A percentile compares a stretch with the other conserved stretches of the same genome.
phyloP scores from a whole-genome alignment of 1,284 basidiomycete genomes.

The Mycena citricolor region DNA sequence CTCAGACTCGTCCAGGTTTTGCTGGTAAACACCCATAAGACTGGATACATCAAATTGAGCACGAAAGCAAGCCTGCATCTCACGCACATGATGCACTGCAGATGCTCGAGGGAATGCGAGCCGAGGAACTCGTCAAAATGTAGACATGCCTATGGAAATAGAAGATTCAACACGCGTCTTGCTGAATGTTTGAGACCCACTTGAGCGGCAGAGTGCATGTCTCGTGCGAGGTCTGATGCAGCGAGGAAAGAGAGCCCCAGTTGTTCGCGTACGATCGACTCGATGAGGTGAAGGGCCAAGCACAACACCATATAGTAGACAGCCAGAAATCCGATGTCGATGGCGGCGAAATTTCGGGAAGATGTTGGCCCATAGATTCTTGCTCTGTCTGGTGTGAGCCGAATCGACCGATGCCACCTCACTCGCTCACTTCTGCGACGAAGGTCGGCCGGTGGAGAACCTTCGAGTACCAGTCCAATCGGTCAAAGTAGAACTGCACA shows the following conservation, averaged over 20 bases:
- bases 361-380: constrained; percentile 8
- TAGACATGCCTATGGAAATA: constrained; percentile 20
- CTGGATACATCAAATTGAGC: constrained; percentile 11
- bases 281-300: constrained; percentile 27
- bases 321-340: constrained; percentile 24
- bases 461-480: constrained; percentile 28
- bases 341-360: constrained; percentile 11
- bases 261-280: constrained; percentile 22
- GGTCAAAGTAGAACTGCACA: constrained; percentile 26
- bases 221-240: constrained; percentile 22
- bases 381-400: no score
- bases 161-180: not conserved
- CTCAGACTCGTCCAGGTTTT: constrained; percentile 30
- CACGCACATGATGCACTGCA: constrained; percentile 28
- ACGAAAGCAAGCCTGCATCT: not conserved
- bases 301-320: constrained; percentile 28
- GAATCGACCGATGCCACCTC: no score
- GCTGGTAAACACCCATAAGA: constrained; percentile 29
- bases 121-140: constrained; percentile 27
- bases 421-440: constrained; percentile 16
- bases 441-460: constrained; percentile 25
- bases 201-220: constrained; percentile 29
- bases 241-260: constrained; percentile 21
- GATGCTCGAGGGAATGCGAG: constrained; percentile 26
- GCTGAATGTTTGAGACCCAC: constrained; percentile 1